A percentile compares a stretch with the other conserved stretches of the same genome.
Evolutionary conservation across 805 yeast genomes (phyloP).

Genomic region (Teunomyces stri): DNA sequence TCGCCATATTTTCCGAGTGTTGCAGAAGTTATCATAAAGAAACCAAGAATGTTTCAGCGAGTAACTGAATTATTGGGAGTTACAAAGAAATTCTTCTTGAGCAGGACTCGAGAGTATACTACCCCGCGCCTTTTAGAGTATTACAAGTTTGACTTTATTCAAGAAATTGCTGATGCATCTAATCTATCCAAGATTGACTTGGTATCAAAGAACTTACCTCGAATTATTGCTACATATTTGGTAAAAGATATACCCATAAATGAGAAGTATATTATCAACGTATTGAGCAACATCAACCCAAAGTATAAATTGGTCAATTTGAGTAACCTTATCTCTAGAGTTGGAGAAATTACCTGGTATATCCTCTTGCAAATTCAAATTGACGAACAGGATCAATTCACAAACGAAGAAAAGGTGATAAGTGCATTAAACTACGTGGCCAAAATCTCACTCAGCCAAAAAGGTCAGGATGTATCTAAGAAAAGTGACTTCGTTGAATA

Average conservation of each 20-base stretch:
- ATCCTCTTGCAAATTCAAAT: constrained; percentile 31
- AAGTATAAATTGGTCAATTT: constrained; percentile 35
- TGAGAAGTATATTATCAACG: constrained; percentile 48
- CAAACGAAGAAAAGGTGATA: constrained; percentile 33
- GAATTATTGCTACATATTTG: constrained; percentile 57
- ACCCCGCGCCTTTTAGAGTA: constrained; percentile 73
- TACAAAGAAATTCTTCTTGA: constrained; percentile 57
- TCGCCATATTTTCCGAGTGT: constrained; percentile 78
- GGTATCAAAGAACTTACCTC: constrained; percentile 46
- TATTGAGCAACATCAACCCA: constrained; percentile 53
- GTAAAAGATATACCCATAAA: constrained; percentile 50
- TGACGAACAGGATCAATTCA: constrained; percentile 26
- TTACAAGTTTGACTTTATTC: constrained; percentile 60
- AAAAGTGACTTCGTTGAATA: constrained; percentile 25
- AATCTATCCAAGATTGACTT: constrained; percentile 47
- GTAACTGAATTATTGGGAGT: constrained; percentile 67
- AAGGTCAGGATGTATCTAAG: constrained; percentile 10
- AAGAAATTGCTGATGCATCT: constrained; percentile 56
- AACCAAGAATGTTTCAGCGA: constrained; percentile 53
- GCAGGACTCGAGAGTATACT: constrained; percentile 67
- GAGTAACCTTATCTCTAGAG: constrained; percentile 33
- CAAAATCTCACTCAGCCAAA: constrained; percentile 19
- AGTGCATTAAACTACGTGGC: constrained; percentile 45
- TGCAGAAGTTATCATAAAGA: constrained; percentile 60
- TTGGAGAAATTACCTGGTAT: constrained; percentile 40